phyloP scores from a whole-genome alignment of 31 red algal species.

The Asparagopsis taxiformis region DNA sequence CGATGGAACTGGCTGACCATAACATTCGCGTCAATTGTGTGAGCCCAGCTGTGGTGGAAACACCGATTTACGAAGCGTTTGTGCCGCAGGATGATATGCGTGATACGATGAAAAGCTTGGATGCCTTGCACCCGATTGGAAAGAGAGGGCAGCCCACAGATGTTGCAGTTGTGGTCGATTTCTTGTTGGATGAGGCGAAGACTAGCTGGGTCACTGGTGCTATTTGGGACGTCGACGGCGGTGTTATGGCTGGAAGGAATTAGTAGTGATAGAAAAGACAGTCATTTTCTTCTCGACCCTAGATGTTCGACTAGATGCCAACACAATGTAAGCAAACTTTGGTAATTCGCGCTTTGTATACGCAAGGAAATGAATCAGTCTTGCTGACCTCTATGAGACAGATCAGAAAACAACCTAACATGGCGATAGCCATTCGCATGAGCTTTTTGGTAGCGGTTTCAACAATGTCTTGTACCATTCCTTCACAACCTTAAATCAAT shows the following conservation, averaged over 20 bases:
- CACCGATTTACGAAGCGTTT: conserved; percentile 34
- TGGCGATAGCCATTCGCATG: no score
- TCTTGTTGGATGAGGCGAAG: conserved; percentile 13
- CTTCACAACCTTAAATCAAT: no score
- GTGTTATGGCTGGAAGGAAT: conserved; percentile 42
- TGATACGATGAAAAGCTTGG: conserved; percentile 12
- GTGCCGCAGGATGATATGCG: conserved; percentile 10
- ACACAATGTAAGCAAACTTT: no score
- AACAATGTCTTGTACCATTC: no score
- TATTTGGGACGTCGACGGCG: conserved; percentile 38
- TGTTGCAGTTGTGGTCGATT: conserved; percentile 10
- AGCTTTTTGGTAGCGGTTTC: no score
- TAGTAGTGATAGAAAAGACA: no score
- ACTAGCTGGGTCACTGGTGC: conserved; percentile 33
- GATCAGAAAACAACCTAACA: no score
- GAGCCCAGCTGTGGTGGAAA: conserved; percentile 27
- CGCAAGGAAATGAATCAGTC: no score
- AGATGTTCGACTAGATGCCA: no score
- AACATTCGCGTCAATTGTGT: conserved; percentile 45
- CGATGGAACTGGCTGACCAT: conserved; percentile 29
- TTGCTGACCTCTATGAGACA: no score
- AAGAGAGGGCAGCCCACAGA: conserved; percentile 10
- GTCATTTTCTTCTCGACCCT: no score
- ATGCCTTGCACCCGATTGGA: conserved; percentile 37
- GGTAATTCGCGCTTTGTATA: no score